Conservation (phyloP, 148 eudicot genomes). For the Tetragonia tetragonoides region DNA sequence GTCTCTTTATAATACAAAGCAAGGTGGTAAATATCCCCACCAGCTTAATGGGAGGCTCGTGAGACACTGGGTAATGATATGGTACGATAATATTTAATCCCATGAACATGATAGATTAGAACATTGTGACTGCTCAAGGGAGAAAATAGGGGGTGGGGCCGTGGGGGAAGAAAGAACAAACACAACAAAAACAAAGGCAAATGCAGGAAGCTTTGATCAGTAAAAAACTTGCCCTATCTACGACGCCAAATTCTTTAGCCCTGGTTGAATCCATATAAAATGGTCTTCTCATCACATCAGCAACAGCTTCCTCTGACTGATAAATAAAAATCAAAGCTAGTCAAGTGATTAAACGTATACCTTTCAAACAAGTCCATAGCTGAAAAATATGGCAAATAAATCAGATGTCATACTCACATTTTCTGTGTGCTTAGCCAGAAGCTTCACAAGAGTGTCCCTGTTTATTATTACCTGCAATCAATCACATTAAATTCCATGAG, state of each 20-base stretch:
- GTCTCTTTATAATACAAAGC: no score
- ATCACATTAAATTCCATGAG: constrained; percentile 6
- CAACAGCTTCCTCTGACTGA: constrained; percentile 73
- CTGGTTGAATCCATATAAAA: constrained; percentile 57
- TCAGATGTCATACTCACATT: constrained; percentile 56
- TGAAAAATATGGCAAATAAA: constrained; percentile 6
- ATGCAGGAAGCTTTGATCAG: neutral
- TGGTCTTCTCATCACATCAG: constrained; percentile 56
- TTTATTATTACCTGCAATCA: constrained; percentile 64
- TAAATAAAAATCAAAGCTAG: constrained; percentile 25
- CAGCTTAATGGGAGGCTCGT: no score
- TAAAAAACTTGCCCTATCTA: constrained; percentile 61
- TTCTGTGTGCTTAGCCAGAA: constrained; percentile 84
- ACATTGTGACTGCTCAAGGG: constrained; percentile 2
- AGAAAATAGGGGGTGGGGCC: neutral
- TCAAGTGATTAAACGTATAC: constrained; percentile 13
- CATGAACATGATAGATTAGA: neutral
- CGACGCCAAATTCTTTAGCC: constrained; percentile 87
- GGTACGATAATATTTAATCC: no score
- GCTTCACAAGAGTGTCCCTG: constrained; percentile 56
- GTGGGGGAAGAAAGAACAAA: neutral
- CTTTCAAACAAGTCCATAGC: neutral
- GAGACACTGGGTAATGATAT: no score
- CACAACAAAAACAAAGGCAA: neutral
- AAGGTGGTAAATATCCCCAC: no score